These are phyloP conservation scores for Colletotrichum sp. DNA, from an alignment of 2,329 filamentous ascomycete genomes.

Conservation along the genomic window DNA sequence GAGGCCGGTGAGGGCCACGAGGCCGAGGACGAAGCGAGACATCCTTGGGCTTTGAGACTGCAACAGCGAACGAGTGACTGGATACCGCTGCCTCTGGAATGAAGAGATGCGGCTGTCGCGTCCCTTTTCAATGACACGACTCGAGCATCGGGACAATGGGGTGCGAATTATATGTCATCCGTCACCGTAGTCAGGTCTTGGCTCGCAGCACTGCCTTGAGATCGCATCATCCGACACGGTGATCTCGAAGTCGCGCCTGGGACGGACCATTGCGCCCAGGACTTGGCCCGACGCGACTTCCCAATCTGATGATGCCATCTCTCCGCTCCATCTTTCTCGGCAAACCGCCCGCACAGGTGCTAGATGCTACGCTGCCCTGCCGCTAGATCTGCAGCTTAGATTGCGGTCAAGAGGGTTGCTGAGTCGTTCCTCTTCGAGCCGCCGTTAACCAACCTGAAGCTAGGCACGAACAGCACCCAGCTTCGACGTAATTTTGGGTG, in stretches of 20 bases:
- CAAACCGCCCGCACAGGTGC: neutral
- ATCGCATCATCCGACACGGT: conserved; percentile 3
- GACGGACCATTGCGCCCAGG: neutral
- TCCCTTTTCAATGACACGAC: neutral
- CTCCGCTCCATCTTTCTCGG: conserved; percentile 2
- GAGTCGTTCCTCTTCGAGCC: neutral
- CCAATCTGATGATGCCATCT: conserved; percentile 1
- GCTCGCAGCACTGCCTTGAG: neutral
- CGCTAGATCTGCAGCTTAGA: conserved; percentile 5
- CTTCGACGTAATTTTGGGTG: neutral
- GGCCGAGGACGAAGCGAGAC: conserved; percentile 11
- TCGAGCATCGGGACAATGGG: neutral
- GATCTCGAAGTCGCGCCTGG: neutral
- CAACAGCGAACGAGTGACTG: neutral
- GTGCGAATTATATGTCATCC: neutral
- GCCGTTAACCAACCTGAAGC: neutral
- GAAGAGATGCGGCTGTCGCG: neutral
- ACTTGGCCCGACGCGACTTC: neutral
- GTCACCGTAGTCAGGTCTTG: neutral
- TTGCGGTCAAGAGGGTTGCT: neutral
- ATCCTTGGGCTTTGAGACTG: neutral
- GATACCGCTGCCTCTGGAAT: neutral
- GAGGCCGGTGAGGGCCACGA: conserved; percentile 17
- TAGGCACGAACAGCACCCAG: neutral
- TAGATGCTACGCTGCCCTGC: conserved; percentile 8